Evolutionary conservation across 768 basidiomycete genomes (phyloP), one percentile per base, ranked within the genome.

Genomic region (Macrolepiota albuminosa): DNA sequence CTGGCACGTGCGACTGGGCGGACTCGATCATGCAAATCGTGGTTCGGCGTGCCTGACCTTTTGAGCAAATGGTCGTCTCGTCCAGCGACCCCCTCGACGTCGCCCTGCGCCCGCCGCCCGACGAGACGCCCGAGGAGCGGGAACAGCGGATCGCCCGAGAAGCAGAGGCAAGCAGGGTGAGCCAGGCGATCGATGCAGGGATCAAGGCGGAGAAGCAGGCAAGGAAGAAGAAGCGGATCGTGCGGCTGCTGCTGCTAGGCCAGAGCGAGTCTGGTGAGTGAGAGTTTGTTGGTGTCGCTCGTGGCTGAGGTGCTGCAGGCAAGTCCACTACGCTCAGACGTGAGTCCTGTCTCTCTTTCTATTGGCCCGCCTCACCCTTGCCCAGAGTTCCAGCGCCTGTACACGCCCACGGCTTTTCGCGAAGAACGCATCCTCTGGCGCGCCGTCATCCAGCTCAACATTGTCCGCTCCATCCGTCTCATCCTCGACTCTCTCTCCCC

Each of bases 351-450:
- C 54, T n/a, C 40, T 31, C 56, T 24, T 43, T 10, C 31, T 6
- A 13, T 47, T 29, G 29, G 3, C 60, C 63, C 29, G 67, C 24
- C 56, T 40, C 57, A 46, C 29, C 5, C 52, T 64, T 33, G 54
- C 39, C 3, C 73, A 91, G 89, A 93, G 66, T 93, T 88, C 64
- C 91, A 93, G 70, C 77, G 80, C 36, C 71, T 92, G 4, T 92
- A 92, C 69, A 84, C 82, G 0, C 90, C 91, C 2, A 84, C 79
- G 18, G 86, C 87, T 0, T 92, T 91, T 67, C 84, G 83, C 21
- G 81, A 85, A 57, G 91, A 93, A 65, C 84, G 88, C 26, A 79
- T 89, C 16, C 80, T 88, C n/a, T 93, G 91, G 91, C 83, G 91
- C 16, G 83, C 87, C 0, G 84, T 93, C 49, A 90, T 93, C 59